Conservation (phyloP, 768 basidiomycete species). For the Leucogyrophana mollusca region DNA sequence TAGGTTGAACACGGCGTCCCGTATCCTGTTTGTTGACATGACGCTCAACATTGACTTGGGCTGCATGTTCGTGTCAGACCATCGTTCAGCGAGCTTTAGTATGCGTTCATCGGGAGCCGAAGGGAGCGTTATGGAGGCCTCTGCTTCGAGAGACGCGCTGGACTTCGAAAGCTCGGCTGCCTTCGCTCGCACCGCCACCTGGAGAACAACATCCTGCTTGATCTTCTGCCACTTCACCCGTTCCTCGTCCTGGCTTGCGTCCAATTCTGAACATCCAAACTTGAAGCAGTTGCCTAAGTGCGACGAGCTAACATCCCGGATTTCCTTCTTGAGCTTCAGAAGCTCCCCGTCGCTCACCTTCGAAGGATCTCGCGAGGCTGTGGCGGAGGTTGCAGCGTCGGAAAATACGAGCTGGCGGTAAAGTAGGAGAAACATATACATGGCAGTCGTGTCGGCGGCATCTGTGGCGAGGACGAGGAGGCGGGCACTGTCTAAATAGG, state of each 20-base stretch:
- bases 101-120: conserved; percentile 48
- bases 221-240: conserved; percentile 51
- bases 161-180: conserved; percentile 32
- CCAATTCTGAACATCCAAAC: conserved; percentile 25
- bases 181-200: conserved; percentile 70
- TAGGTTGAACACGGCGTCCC: conserved; percentile 59
- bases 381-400: conserved; percentile 33
- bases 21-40: conserved; percentile 62
- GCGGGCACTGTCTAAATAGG: conserved; percentile 76
- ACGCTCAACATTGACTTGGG: conserved; percentile 54
- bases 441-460: conserved; percentile 66
- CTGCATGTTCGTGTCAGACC: conserved; percentile 69
- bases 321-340: conserved; percentile 66
- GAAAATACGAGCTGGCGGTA: conserved; percentile 73
- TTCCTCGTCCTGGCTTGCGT: conserved; percentile 34
- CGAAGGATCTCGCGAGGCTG: conserved; percentile 27
- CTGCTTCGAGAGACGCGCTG: conserved; percentile 11
- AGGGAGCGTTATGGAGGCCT: conserved; percentile 23
- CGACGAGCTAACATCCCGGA: conserved; percentile 61
- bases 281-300: conserved; percentile 62
- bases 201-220: conserved; percentile 69
- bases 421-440: conserved; percentile 80
- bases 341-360: conserved; percentile 54
- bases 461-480: conserved; percentile 67
- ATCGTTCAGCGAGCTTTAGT: conserved; percentile 62